Percentiles rank a stretch among this genome's conserved stretches.
phyloP scores from a whole-genome alignment of 306 rosid species.

The Quercus dentata region DNA sequence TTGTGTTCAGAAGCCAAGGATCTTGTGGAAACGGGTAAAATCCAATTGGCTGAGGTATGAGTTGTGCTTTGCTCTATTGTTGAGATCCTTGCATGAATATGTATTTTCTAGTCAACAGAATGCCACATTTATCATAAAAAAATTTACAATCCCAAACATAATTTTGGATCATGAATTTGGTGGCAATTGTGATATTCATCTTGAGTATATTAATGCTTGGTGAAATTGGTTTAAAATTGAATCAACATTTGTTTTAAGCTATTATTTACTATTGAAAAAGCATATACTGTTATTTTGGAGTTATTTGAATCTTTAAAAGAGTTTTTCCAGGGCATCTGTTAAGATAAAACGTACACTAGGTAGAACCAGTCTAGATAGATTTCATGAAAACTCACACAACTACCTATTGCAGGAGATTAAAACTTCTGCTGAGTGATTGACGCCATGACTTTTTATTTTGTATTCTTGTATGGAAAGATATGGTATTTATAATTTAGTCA shows the following conservation, averaged over 20 bases:
- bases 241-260: background rate
- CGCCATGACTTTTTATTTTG: background rate
- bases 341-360: background rate
- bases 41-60: conserved; percentile 92
- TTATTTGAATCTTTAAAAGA: background rate
- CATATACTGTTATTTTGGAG: background rate
- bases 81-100: background rate
- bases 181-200: background rate
- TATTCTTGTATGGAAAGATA: background rate
- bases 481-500: background rate
- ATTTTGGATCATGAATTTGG: background rate
- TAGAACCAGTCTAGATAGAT: background rate
- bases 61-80: conserved; percentile 3
- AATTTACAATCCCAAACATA: background rate
- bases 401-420: background rate
- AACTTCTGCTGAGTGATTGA: background rate
- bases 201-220: background rate
- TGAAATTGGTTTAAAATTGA: background rate
- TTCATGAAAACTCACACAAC: background rate
- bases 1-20: conserved; percentile 95
- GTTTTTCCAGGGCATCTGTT: background rate
- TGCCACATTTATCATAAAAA: background rate
- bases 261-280: background rate
- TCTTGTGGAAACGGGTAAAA: conserved; percentile 93
- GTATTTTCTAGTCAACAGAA: background rate